Base-by-base conservation (phyloP, 1,139 yeast species). In the Suhomyces wounanorum region DNA sequence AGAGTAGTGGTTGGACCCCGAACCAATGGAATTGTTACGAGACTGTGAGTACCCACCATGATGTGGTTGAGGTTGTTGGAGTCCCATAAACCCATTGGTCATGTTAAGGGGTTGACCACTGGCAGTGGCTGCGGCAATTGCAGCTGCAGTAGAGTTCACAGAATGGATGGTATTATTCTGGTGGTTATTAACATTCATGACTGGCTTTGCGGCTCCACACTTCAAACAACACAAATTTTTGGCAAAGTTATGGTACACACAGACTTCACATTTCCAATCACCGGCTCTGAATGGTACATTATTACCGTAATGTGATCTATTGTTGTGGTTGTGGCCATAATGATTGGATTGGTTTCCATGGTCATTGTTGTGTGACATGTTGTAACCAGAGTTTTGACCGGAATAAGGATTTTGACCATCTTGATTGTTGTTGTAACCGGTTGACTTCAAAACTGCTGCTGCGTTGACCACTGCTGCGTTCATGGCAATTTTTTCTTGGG, bases 211-310 rank as follows among this genome's bases (percentile, higher is more conserved):
- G 1, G 89, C 87, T 2, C 96, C 96, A 70, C 97, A 91, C 64
- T 92, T 86, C 63, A 91, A 75, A 65, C 97, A 91, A 54, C 85
- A 84, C 54, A 89, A 75, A 66, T 92, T 92, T 63, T 92, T 91
- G 8, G 97, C 97, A 77, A 92, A 92, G 66, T 92, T 92, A 68
- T 92, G 97, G 66, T 91, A 92, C 45, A 84, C 79, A 66, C 97
- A 92, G 35, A 82, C 78, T 49, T 87, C 95, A 73, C 97, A 91
- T 67, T 90, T 91, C 97, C 97, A 92, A 68, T 92, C 98, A 44
- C 98, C 97, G 2, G 97, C 97, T 61, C 97, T 81, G 69, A 92
- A 92, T 14, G 97, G 97, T 11, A 91, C 96, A 55, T 79, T 74
- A 43, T 63, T 68, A 35, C 65, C 65, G 51, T 67, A 67, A 44